Evolutionary conservation across 495 filamentous ascomycete species (phyloP), one percentile per base, ranked within the genome.

Genomic region (Aspergillus mulundensis): DNA sequence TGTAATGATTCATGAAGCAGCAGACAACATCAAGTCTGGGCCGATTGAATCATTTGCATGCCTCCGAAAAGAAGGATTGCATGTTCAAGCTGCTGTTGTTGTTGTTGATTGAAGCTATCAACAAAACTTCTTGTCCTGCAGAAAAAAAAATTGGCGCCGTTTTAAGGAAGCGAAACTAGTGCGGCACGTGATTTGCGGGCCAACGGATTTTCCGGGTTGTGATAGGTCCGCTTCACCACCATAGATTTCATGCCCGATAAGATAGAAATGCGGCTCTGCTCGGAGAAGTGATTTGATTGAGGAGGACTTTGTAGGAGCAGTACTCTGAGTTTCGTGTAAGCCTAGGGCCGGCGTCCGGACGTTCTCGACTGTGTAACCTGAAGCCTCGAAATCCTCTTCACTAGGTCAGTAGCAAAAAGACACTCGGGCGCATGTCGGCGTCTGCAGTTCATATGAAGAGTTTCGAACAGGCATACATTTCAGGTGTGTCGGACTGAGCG

Each of bases 131-230:
- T 39, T n/a, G 21, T 19, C 24, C 19, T 16, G 41, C n/a, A 40
- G 49, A 58, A 53, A 55, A 58, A 53, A 55, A 53, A 40, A 55
- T 30, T 42, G 49, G 51, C 25, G 50, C 14, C 30, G 49, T 40
- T 62, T 66, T 60, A 66, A 58, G 41, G 39, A 20, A 34, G 53
- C 21, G 48, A 15, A n/a, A 41, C 53, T 66, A 61, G 59, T 53
- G 61, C 40, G 41, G 1, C 64, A 63, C 58, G 60, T 63, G 64
- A 61, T 30, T 20, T 8, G 18, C 51, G 63, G 59, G 52, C 38
- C 19, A 25, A 58, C 52, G 12, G 5, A 52, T 52, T 32, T 40
- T 56, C 62, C 59, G 56, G 21, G 20, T 15, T 14, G 2, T 24
- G 23, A 28, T 49, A 21, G 50, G 38, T 40, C 15, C n/a, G 38